Evolutionary conservation across 805 yeast genomes (phyloP), one percentile per base, ranked within the genome.

Genomic region (Metschnikowia corniflorae): DNA sequence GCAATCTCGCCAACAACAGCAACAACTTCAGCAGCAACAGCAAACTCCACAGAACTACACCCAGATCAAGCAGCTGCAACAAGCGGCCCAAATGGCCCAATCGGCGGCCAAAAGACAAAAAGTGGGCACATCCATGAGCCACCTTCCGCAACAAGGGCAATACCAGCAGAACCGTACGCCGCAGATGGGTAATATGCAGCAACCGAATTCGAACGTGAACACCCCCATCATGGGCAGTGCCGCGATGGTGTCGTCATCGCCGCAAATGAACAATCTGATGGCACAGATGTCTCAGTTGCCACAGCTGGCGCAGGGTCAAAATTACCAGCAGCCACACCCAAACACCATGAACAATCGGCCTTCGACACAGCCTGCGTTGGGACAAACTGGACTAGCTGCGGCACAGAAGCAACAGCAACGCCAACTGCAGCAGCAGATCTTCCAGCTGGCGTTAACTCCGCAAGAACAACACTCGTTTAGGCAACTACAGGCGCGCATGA

Each of bases 391-490:
- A 4, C 40, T 30, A 16, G 26, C 31, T 5, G n/a, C 35, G 7
- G 19, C 31, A 5, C 14, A 33, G 7, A 43, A 56, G n/a, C 69
- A 63, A 33, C 39, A 35, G 17, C 39, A 35, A 18, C 29, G 33
- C 16, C 39, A 35, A 16, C 35, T 25, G 21, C 72, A 68, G 35
- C 72, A 68, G 45, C 72, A 68, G 40, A 61, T 68, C n/a, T 67
- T 68, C 61, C 71, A 64, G 34, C 59, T 47, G 40, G 51, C 68
- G 8, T 55, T 68, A 30, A 49, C 64, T 3, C 64, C 70, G 1
- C 66, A 65, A 37, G 73, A 68, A 39, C 73, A 68, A 38, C 68
- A 61, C 32, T 46, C 55, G 5, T 68, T 64, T 54, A 58, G 64
- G 39, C 71, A 66, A 32, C 47, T 63, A 37, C 73, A 68, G 42